Conservation (phyloP, 164 flowering plant species). For the Aristolochia contorta region DNA sequence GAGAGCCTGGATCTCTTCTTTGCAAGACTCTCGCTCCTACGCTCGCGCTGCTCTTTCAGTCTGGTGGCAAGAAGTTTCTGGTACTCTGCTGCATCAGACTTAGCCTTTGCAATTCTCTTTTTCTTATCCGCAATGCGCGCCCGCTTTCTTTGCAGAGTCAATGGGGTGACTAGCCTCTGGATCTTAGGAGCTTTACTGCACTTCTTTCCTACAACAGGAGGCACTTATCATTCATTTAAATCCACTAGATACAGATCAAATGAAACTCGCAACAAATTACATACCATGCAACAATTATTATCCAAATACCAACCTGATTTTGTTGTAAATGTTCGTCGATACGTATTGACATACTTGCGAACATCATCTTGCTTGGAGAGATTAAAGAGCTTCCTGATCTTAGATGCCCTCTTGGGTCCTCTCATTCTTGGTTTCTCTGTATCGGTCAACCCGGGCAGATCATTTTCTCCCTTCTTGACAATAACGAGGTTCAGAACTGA, state of each 20-base stretch:
- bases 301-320: conserved; percentile 31
- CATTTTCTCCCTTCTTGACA: conserved; percentile 63
- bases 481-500: conserved; percentile 62
- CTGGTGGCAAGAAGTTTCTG: conserved; percentile 55
- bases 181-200: conserved; percentile 61
- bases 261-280: not conserved
- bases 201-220: conserved; percentile 38
- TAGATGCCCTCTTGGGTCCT: conserved; percentile 66
- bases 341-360: conserved; percentile 59
- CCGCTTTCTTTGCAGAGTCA: conserved; percentile 47
- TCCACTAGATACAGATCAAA: not conserved
- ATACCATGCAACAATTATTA: too few species aligned
- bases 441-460: conserved; percentile 59
- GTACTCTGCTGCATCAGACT: conserved; percentile 56
- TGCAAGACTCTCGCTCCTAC: conserved; percentile 54
- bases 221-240: too few species aligned
- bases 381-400: conserved; percentile 60
- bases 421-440: conserved; percentile 64
- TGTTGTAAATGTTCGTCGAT: conserved; percentile 44
- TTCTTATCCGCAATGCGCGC: conserved; percentile 53
- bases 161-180: conserved; percentile 48
- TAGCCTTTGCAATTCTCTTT: conserved; percentile 51
- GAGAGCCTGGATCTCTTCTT: conserved; percentile 55
- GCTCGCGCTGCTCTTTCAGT: conserved; percentile 51
- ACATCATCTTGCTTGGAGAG: conserved; percentile 63